A percentile compares a stretch with the other conserved stretches of the same genome.
Conservation (phyloP, 768 basidiomycete genomes). For the Amanita pseudoporphyria region DNA sequence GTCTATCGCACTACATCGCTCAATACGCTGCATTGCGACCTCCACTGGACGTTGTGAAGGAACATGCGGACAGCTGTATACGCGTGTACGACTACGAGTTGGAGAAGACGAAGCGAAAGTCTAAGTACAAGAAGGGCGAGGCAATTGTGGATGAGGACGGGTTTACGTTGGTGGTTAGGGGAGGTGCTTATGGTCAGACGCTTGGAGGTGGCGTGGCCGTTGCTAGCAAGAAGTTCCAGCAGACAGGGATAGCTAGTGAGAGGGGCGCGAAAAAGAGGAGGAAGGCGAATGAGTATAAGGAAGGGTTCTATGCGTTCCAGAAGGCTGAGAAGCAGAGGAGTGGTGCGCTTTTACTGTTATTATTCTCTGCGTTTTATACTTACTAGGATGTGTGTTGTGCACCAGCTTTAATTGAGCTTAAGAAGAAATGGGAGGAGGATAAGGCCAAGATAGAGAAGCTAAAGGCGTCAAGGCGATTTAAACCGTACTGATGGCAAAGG, state of each 20-base stretch:
- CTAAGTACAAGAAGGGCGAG: conserved; percentile 71
- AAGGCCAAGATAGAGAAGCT: conserved; percentile 76
- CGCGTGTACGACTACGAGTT: conserved; percentile 67
- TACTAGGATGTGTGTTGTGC: not conserved
- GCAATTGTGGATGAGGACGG: conserved; percentile 92
- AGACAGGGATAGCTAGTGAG: conserved; percentile 42
- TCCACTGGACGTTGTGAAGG: conserved; percentile 59
- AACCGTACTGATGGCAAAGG: conserved; percentile 51
- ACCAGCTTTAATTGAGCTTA: conserved; percentile 62
- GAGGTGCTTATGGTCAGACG: conserved; percentile 83
- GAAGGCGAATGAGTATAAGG: conserved; percentile 55
- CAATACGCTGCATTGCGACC: conserved; percentile 65
- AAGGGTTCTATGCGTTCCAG: conserved; percentile 85
- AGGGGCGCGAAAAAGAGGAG: conserved; percentile 38
- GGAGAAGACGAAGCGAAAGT: conserved; percentile 49
- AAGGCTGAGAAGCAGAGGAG: conserved; percentile 81
- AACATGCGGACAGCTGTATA: conserved; percentile 76
- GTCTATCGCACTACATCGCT: conserved; percentile 62
- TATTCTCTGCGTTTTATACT: conserved; percentile 1
- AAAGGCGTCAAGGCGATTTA: conserved; percentile 75
- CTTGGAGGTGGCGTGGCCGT: conserved; percentile 69
- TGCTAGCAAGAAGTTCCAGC: conserved; percentile 57
- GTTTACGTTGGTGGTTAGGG: conserved; percentile 89
- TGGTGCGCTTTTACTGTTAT: conserved; percentile 34
- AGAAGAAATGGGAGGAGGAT: conserved; percentile 81